phyloP scores from a whole-genome alignment of 352 stramenopile species.

The Globisporangium rhizosaccharum region DNA sequence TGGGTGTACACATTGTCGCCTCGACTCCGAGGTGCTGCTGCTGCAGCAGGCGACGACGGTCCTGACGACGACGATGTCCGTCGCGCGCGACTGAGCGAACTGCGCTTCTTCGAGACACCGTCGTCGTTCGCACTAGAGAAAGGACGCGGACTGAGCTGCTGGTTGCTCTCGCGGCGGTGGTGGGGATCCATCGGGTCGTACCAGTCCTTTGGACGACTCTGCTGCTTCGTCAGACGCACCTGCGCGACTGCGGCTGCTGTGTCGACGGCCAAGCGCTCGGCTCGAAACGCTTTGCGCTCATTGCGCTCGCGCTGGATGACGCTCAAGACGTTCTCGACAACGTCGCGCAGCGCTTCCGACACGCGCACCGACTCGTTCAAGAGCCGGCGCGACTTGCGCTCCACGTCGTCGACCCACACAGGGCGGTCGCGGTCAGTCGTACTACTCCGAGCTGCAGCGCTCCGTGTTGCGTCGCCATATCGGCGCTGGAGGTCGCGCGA shows the following conservation, averaged over 20 bases:
- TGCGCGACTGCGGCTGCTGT: background rate
- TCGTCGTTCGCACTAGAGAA: background rate
- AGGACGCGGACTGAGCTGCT: background rate
- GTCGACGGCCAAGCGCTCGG: slow-evolving; percentile 13
- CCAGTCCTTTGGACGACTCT: slow-evolving; percentile 3
- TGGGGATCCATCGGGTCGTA: background rate
- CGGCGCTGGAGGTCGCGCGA: slow-evolving; percentile 45
- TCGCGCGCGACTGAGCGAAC: slow-evolving; percentile 2
- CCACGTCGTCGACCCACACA: slow-evolving; percentile 49
- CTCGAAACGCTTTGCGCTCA: slow-evolving; percentile 30
- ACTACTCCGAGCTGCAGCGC: slow-evolving; percentile 14
- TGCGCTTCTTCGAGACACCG: slow-evolving; percentile 1
- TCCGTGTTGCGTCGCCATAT: slow-evolving; percentile 42
- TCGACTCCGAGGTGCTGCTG: too few relatives aligned
- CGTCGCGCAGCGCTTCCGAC: slow-evolving; percentile 45
- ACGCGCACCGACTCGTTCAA: slow-evolving; percentile 51
- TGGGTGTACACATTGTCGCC: slow-evolving; percentile 25
- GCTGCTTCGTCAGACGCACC: slow-evolving; percentile 11
- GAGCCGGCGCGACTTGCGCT: slow-evolving; percentile 47
- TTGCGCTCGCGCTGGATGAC: slow-evolving; percentile 38
- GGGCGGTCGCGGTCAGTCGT: slow-evolving; percentile 11
- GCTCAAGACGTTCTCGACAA: slow-evolving; percentile 39
- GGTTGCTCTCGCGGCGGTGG: slow-evolving; percentile 1
- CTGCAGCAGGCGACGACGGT: too few relatives aligned
- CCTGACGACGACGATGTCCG: background rate